Conservation (phyloP, 345 rosid species). For the Viola odorata region DNA sequence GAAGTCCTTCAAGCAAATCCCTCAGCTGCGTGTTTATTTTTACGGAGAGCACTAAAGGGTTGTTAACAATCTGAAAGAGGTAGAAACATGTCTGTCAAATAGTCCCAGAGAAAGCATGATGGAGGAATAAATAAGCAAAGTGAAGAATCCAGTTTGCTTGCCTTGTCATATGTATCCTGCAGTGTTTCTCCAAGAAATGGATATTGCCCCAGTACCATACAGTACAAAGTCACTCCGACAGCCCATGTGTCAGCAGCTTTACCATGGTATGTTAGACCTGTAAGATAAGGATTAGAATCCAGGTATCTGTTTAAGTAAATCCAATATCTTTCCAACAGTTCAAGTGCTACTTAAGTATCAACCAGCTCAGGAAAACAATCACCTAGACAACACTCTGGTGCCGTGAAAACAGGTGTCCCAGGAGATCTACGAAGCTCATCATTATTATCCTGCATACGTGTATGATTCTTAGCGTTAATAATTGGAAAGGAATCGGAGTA, state of each 20-base stretch:
- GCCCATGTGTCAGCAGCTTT: conserved; percentile 98
- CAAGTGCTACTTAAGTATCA: background rate
- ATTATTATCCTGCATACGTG: conserved; percentile 64
- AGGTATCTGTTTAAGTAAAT: conserved; percentile 9
- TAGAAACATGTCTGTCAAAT: background rate
- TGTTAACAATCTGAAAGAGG: conserved; percentile 63
- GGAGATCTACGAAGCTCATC: conserved; percentile 98
- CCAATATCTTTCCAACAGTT: background rate
- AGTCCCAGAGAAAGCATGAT: background rate
- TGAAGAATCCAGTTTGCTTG: conserved; percentile 18
- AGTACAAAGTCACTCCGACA: conserved; percentile 85
- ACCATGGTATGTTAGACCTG: conserved; percentile 85
- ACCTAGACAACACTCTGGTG: conserved; percentile 98
- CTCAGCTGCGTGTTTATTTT: conserved; percentile 60
- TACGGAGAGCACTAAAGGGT: conserved; percentile 58
- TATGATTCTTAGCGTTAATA: background rate
- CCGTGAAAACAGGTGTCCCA: conserved; percentile 99
- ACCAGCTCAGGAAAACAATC: background rate
- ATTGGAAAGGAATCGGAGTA: background rate
- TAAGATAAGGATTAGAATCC: conserved; percentile 16
- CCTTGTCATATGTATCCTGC: conserved; percentile 97
- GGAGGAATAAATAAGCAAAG: background rate
- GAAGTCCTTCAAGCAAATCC: conserved; percentile 77
- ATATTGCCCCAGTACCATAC: conserved; percentile 74
- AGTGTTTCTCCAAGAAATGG: conserved; percentile 95